Evolutionary conservation across 192 early-diverging fungal genomes (phyloP), one percentile per base, ranked within the genome.

Genomic region (Backusella luteola): DNA sequence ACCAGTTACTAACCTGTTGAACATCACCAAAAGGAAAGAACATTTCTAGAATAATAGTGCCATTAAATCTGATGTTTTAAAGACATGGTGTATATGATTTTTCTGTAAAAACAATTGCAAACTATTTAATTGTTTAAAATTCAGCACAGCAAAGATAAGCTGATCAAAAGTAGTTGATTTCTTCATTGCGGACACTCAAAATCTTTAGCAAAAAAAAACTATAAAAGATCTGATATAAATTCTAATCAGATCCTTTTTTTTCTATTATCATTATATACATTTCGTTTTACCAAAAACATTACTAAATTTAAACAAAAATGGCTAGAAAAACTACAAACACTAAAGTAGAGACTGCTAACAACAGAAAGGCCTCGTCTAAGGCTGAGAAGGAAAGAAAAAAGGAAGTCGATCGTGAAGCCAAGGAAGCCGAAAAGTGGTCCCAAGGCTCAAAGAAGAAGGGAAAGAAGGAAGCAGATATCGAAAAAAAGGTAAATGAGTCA

Each of bases 401-500:
- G 70, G 82, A 80, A 12, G 80, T 75, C 8, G 84, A 88, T 38
- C 80, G 86, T 73, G 94, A 95, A 69, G 83, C 79, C 3, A 78
- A 85, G 56, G 93, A 93, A n/a, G 71, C 89, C n/a, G 84, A 76
- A 3, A 83, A 87, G 21, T 96, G 94, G 94, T 68, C 77, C n/a
- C 79, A 84, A 52, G 94, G 93, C 6, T 83, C 93, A 59, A 96
- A 96, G 78, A 76, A 81, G 23, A 78, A 52, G 67, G 85, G 85
- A 75, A 91, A 88, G 76, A 92, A 92, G 76, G 91, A 93, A 41
- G 81, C 76, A 72, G 88, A 91, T 34, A 79, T 81, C n/a, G 84
- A 81, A 21, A 89, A 86, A 73, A 87, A 84, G 74, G 87, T 85
- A 83, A 34, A 11, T 6, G 21, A 14, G 32, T 26, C 23, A 66